Conservation (phyloP, 305 asterid species). For the Euphrasia arctica region DNA sequence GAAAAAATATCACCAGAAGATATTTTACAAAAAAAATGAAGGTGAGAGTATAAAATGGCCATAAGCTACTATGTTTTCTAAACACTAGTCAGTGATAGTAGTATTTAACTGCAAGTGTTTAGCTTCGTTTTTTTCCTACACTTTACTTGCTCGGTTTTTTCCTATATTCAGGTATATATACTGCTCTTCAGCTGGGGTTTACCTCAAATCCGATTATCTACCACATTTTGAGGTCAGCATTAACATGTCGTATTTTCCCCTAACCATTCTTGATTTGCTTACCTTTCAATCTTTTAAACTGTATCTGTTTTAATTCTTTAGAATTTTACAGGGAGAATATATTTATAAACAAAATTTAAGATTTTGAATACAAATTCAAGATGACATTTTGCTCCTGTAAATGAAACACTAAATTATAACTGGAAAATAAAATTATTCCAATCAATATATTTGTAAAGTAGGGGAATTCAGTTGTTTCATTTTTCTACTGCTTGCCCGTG, state of each 20-base stretch:
- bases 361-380: background rate
- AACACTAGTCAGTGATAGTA: too few species aligned
- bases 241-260: background rate
- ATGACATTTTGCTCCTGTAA: background rate
- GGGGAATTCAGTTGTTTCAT: background rate
- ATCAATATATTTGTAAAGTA: background rate
- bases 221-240: conserved; percentile 74
- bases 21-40: too few species aligned
- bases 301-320: background rate
- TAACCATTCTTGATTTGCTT: background rate
- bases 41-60: too few species aligned
- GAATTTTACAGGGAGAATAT: background rate
- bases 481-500: background rate
- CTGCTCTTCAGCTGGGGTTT: conserved; percentile 94
- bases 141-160: conserved; percentile 10
- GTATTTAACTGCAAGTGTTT: too few species aligned
- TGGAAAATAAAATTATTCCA: background rate
- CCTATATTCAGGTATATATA: conserved; percentile 69
- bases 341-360: background rate
- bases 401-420: background rate
- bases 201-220: conserved; percentile 69
- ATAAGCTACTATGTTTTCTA: too few species aligned
- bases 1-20: too few species aligned
- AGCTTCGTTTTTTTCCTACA: too few species aligned
- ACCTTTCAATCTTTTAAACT: background rate